Evolutionary conservation across 2,329 filamentous ascomycete species (phyloP).

Genomic region (Exophiala phaeomuriformis): DNA sequence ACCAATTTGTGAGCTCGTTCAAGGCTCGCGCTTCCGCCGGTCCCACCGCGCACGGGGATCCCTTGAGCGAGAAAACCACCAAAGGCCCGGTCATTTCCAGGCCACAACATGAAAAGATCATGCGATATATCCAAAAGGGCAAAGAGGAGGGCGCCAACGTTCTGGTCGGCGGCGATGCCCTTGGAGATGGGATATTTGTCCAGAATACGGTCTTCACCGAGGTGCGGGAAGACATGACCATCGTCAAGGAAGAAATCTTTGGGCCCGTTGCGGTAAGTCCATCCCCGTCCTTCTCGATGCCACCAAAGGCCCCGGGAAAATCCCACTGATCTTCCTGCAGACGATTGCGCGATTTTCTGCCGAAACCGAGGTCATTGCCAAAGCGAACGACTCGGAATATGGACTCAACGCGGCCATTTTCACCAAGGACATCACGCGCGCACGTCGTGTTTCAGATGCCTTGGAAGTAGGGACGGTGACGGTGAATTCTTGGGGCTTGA

Average conservation of each 20-base stretch:
- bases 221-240: slow-evolving; percentile 30
- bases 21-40: too few relatives aligned
- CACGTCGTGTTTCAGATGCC: slow-evolving; percentile 34
- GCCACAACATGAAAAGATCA: too few relatives aligned
- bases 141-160: too few relatives aligned
- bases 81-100: too few relatives aligned
- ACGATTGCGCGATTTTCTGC: slow-evolving; percentile 28
- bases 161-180: too few relatives aligned
- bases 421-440: slow-evolving; percentile 35
- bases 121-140: too few relatives aligned
- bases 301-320: too few relatives aligned
- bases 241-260: slow-evolving; percentile 37
- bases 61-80: too few relatives aligned
- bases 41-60: too few relatives aligned
- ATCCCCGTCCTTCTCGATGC: too few relatives aligned
- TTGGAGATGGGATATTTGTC: slow-evolving; percentile 27
- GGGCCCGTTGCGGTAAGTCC: slow-evolving; percentile 33
- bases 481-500: slow-evolving; percentile 38
- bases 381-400: slow-evolving; percentile 36
- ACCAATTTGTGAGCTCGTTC: slow-evolving; percentile 45
- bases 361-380: slow-evolving; percentile 34
- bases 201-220: slow-evolving; percentile 33
- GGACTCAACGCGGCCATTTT: slow-evolving; percentile 38
- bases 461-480: slow-evolving; percentile 40
- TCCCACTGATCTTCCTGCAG: slow-evolving; percentile 22